Conservation (phyloP, 495 filamentous ascomycete species). For the Chaetomium fimeti region DNA sequence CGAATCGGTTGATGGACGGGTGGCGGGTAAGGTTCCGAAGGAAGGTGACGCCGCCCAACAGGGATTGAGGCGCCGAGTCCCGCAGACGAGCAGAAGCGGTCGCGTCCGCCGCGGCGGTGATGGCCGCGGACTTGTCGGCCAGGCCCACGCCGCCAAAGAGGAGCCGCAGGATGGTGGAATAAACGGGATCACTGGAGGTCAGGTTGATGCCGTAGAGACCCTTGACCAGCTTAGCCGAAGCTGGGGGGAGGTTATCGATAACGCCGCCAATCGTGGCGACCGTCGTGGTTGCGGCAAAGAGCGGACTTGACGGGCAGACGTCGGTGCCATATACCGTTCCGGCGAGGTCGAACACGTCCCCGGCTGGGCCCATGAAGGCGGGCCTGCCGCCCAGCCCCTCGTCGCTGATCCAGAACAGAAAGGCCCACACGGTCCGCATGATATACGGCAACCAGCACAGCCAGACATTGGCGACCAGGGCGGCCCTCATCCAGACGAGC, state of each 20-base stretch:
- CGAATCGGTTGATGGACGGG: conserved; percentile 68
- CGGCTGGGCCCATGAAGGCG: background rate
- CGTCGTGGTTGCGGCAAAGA: conserved; percentile 42
- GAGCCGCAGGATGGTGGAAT: conserved; percentile 29
- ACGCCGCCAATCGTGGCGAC: conserved; percentile 34
- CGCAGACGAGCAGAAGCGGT: conserved; percentile 2
- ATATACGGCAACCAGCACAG: conserved; percentile 82
- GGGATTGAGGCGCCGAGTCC: conserved; percentile 38
- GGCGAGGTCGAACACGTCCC: background rate
- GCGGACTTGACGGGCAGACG: conserved; percentile 48
- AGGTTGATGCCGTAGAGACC: conserved; percentile 32
- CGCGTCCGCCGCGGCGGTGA: background rate
- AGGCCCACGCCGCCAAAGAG: conserved; percentile 35
- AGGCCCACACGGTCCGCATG: conserved; percentile 87
- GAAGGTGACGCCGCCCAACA: conserved; percentile 71
- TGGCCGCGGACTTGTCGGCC: conserved; percentile 19
- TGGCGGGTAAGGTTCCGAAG: conserved; percentile 71
- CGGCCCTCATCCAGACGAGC: conserved; percentile 70
- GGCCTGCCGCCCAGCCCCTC: conserved; percentile 65
- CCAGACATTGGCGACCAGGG: conserved; percentile 85
- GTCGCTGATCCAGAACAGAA: conserved; percentile 93
- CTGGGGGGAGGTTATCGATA: conserved; percentile 32
- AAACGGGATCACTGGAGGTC: conserved; percentile 31
- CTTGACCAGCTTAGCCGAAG: conserved; percentile 34
- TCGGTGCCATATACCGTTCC: conserved; percentile 26